Conservation (phyloP, 805 yeast species). For the Pichia pseudocactophila region DNA sequence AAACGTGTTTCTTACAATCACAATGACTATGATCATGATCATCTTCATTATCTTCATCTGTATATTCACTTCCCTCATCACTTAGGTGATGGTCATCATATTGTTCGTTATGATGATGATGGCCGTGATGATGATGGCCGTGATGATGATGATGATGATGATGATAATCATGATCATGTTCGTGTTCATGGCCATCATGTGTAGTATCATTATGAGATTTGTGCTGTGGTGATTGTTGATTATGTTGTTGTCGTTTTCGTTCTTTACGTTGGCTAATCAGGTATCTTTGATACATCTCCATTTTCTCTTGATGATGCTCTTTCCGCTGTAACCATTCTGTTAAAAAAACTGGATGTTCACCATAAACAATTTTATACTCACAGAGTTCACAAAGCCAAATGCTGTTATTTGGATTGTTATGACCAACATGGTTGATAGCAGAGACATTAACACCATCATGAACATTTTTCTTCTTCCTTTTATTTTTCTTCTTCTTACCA, state of each 20-base stretch:
- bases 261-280: slow-evolving; percentile 11
- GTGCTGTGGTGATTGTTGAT: not conserved
- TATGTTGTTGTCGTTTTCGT: slow-evolving; percentile 9
- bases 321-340: slow-evolving; percentile 37
- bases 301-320: slow-evolving; percentile 26
- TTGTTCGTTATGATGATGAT: not conserved
- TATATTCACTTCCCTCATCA: not conserved
- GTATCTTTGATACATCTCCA: slow-evolving; percentile 14
- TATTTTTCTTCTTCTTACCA: slow-evolving; percentile 15
- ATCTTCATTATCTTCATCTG: not conserved
- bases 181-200: not conserved
- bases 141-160: not conserved
- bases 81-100: not conserved
- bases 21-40: not conserved
- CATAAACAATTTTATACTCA: slow-evolving; percentile 41
- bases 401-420: slow-evolving; percentile 1
- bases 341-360: slow-evolving; percentile 36
- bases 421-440: slow-evolving; percentile 1
- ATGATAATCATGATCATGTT: not conserved
- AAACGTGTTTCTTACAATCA: not conserved
- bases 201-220: not conserved
- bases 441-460: not conserved
- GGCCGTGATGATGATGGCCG: not conserved
- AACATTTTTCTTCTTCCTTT: slow-evolving; percentile 2
- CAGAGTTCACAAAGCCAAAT: slow-evolving; percentile 35